Evolutionary conservation across 2,329 filamentous ascomycete species (phyloP).

Genomic region (Penicillium expansum): DNA sequence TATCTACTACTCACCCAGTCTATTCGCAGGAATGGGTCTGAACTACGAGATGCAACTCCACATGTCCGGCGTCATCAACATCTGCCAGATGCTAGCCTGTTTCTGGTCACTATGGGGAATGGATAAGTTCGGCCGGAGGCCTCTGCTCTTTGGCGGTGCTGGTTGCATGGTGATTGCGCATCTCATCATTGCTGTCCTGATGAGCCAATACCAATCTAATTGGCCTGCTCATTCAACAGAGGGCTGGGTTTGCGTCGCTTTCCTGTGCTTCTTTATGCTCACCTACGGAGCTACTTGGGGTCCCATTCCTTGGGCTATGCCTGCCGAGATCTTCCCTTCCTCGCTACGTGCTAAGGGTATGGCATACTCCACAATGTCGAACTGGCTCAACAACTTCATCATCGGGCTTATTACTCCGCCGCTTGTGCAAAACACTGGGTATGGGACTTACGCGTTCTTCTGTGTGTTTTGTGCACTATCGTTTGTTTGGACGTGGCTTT

Average conservation of each 20-base stretch:
- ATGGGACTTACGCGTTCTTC: slow-evolving; percentile 55
- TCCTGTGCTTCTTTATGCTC: slow-evolving; percentile 17
- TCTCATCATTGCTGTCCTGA: slow-evolving; percentile 29
- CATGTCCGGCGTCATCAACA: slow-evolving; percentile 33
- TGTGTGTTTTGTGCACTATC: slow-evolving; percentile 49
- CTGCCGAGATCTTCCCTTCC: slow-evolving; percentile 37
- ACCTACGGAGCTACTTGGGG: slow-evolving; percentile 29
- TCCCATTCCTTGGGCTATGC: slow-evolving; percentile 38
- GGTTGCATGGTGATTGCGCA: slow-evolving; percentile 27
- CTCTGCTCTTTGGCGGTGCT: slow-evolving; percentile 26
- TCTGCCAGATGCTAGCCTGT: slow-evolving; percentile 32
- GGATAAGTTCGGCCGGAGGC: slow-evolving; percentile 30
- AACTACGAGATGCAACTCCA: slow-evolving; percentile 18
- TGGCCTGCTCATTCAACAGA: slow-evolving; percentile 24
- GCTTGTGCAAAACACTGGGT: slow-evolving; percentile 55
- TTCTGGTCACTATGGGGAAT: slow-evolving; percentile 29
- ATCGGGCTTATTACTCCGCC: slow-evolving; percentile 61
- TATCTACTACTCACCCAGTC: slow-evolving; percentile 49
- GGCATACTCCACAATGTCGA: slow-evolving; percentile 32
- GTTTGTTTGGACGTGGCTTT: slow-evolving; percentile 48
- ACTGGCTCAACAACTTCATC: slow-evolving; percentile 42
- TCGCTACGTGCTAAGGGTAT: slow-evolving; percentile 38
- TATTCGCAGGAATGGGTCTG: slow-evolving; percentile 37
- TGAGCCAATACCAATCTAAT: slow-evolving; percentile 16
- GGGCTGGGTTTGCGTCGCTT: slow-evolving; percentile 18